Conservation (phyloP, 2,329 filamentous ascomycete species). For the Cercospora sp. region DNA sequence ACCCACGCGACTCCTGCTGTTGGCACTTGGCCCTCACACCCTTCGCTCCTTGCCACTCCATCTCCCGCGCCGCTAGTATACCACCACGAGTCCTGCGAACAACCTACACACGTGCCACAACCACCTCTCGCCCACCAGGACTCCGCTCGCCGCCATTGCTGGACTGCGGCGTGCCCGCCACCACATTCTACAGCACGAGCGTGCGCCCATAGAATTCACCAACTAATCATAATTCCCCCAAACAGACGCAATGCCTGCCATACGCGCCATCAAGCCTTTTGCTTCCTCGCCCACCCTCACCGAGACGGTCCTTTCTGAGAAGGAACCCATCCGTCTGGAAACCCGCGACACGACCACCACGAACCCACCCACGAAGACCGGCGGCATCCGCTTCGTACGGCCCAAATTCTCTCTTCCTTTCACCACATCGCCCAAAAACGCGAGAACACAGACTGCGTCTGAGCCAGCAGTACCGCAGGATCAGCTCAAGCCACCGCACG, state of each 20-base stretch:
- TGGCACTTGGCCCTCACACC: not conserved
- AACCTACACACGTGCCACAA: not conserved
- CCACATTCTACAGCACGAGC: constrained; percentile 16
- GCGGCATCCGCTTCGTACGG: constrained; percentile 27
- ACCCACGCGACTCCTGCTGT: not conserved
- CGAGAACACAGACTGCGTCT: constrained; percentile 38
- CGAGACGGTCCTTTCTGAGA: constrained; percentile 54
- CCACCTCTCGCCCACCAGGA: constrained; percentile 3
- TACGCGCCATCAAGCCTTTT: constrained; percentile 61
- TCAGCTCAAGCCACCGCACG: constrained; percentile 41
- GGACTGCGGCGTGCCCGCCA: constrained; percentile 14
- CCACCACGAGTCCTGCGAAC: not conserved
- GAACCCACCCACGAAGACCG: constrained; percentile 10
- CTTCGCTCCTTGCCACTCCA: constrained; percentile 14
- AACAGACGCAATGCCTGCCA: constrained; percentile 58
- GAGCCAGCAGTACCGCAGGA: constrained; percentile 28
- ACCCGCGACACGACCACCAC: constrained; percentile 24
- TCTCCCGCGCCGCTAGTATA: constrained; percentile 5
- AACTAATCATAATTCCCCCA: constrained; percentile 35
- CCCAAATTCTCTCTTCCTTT: constrained; percentile 36
- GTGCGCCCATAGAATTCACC: constrained; percentile 14
- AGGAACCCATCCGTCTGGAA: constrained; percentile 46
- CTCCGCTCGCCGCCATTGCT: constrained; percentile 4
- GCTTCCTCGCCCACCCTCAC: constrained; percentile 53
- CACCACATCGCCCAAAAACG: constrained; percentile 32